Percentiles rank a stretch among this genome's conserved stretches.
These are phyloP conservation scores for Clausena lansium DNA, from an alignment of 345 rosid genomes.

Conservation along the genomic window DNA sequence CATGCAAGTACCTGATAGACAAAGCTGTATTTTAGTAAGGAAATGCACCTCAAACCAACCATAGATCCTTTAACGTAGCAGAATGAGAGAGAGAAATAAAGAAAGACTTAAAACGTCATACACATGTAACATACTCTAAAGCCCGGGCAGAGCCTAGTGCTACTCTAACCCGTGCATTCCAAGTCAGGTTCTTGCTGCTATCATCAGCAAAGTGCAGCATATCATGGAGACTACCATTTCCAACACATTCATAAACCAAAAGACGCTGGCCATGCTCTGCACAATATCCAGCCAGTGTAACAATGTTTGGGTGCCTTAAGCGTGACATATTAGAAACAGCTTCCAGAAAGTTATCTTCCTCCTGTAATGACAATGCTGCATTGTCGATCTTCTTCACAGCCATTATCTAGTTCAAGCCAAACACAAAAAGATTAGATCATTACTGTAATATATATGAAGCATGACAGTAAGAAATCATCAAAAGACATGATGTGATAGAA, in stretches of 20 bases:
- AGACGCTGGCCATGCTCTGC: conserved; percentile 97
- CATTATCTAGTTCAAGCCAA: conserved; percentile 50
- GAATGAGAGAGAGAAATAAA: background rate
- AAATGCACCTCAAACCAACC: background rate
- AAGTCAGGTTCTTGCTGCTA: conserved; percentile 57
- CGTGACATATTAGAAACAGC: conserved; percentile 93
- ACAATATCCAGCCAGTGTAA: conserved; percentile 82
- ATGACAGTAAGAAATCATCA: background rate
- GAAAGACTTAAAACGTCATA: conserved; percentile 9
- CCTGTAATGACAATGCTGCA: conserved; percentile 82
- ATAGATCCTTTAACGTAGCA: background rate
- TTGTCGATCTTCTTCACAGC: conserved; percentile 95
- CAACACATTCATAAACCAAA: conserved; percentile 76
- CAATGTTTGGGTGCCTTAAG: conserved; percentile 88
- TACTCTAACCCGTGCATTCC: conserved; percentile 99
- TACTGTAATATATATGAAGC: background rate
- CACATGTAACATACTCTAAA: conserved; percentile 72
- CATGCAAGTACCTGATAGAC: conserved; percentile 84
- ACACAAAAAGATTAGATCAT: conserved; percentile 14
- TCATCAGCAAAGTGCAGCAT: conserved; percentile 81
- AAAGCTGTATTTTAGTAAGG: conserved; percentile 17
- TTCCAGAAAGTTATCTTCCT: conserved; percentile 91
- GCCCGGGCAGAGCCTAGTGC: conserved; percentile 98
- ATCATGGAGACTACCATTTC: conserved; percentile 81
- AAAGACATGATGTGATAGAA: background rate